A percentile compares a stretch with the other conserved stretches of the same genome.
Conservation (phyloP, 495 filamentous ascomycete species). For the Aspergillus affinis region DNA sequence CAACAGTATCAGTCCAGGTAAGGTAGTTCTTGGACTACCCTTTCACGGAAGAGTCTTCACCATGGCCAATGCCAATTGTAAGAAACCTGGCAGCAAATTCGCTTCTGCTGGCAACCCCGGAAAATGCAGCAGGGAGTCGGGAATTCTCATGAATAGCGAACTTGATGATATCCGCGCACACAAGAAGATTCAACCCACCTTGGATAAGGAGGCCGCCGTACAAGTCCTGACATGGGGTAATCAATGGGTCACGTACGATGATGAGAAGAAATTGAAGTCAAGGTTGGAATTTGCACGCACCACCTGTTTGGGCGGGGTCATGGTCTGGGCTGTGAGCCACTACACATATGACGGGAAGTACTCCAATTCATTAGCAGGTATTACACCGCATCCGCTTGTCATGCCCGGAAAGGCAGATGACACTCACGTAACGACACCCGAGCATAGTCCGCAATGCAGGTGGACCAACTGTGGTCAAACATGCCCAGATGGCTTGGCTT, state of each 20-base stretch:
- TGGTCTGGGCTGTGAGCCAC: slow-evolving; percentile 41
- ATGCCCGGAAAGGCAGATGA: neutral
- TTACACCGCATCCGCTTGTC: neutral
- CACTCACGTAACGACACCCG: neutral
- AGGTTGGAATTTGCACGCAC: slow-evolving; percentile 33
- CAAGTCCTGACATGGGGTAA: slow-evolving; percentile 35
- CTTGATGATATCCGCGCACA: slow-evolving; percentile 14
- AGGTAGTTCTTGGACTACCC: slow-evolving; percentile 37
- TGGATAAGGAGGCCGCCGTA: slow-evolving; percentile 14
- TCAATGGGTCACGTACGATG: slow-evolving; percentile 47
- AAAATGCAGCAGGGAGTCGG: slow-evolving; percentile 26
- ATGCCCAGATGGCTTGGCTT: neutral
- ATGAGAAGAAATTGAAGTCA: slow-evolving; percentile 30
- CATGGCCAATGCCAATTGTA: slow-evolving; percentile 31
- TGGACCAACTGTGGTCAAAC: slow-evolving; percentile 2
- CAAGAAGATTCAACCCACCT: neutral
- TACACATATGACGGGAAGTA: slow-evolving; percentile 6
- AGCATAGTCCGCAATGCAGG: neutral
- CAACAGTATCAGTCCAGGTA: slow-evolving; percentile 27
- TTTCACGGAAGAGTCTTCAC: slow-evolving; percentile 42
- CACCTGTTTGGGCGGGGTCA: slow-evolving; percentile 40
- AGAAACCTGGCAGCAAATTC: slow-evolving; percentile 24
- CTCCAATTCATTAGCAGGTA: neutral
- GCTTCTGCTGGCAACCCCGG: slow-evolving; percentile 21
- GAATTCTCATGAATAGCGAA: slow-evolving; percentile 15